Percentiles rank a stretch among this genome's conserved stretches.
These are phyloP conservation scores for Globisporangium middletonii DNA, from an alignment of 352 stramenopile species.

Conservation along the genomic window DNA sequence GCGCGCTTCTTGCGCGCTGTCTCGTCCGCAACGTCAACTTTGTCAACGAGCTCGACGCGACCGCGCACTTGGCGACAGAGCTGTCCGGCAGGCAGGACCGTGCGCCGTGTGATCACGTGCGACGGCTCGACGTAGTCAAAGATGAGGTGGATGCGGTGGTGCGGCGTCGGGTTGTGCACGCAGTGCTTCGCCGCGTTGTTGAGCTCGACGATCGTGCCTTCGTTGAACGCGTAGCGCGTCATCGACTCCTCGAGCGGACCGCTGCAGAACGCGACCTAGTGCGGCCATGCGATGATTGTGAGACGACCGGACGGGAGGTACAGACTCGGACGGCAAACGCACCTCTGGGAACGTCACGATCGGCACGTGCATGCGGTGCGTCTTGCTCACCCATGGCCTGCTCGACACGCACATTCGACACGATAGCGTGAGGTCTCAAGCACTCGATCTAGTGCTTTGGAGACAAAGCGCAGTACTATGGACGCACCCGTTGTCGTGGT, in stretches of 20 bases:
- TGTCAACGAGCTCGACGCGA: conserved; percentile 38
- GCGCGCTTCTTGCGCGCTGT: conserved; percentile 19
- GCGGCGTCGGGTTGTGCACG: conserved; percentile 80
- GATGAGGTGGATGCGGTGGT: conserved; percentile 94
- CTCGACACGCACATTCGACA: not conserved
- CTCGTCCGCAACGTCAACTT: conserved; percentile 18
- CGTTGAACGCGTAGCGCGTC: conserved; percentile 80
- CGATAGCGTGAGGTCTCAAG: not conserved
- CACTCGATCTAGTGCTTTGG: not conserved
- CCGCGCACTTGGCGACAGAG: conserved; percentile 48
- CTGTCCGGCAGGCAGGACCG: conserved; percentile 28
- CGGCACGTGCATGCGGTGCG: conserved; percentile 92
- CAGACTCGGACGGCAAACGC: not conserved
- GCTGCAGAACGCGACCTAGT: conserved; percentile 45
- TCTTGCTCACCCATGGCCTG: conserved; percentile 86
- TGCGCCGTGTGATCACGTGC: conserved; percentile 16
- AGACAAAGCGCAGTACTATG: not conserved
- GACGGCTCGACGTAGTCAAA: conserved; percentile 92
- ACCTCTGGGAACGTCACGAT: conserved; percentile 77
- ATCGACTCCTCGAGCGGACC: conserved; percentile 45
- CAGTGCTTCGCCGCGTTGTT: conserved; percentile 96
- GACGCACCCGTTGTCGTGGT: conserved; percentile 91
- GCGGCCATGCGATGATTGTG: not conserved
- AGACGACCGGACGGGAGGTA: not conserved
- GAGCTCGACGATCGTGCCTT: conserved; percentile 94